phyloP scores from a whole-genome alignment of 495 filamentous ascomycete species.

The Antarctomyces pellizariae region DNA sequence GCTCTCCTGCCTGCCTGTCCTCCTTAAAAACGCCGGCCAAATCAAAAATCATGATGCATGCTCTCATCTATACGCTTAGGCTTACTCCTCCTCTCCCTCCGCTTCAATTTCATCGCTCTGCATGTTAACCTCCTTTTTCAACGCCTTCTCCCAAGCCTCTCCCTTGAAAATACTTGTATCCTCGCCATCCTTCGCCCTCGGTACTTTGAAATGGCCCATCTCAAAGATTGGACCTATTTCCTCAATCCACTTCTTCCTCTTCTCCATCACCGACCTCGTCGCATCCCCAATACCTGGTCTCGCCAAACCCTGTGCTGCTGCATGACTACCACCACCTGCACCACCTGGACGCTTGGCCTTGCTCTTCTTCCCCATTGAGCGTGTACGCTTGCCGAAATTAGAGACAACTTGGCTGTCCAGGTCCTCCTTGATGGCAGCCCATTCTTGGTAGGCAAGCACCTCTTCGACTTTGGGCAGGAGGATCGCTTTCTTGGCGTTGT shows the following conservation, averaged over 20 bases:
- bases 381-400: conserved; percentile 88
- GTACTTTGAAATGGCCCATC: conserved; percentile 19
- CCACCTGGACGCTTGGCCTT: conserved; percentile 64
- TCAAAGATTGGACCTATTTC: conserved; percentile 75
- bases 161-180: conserved; percentile 37
- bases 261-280: conserved; percentile 73
- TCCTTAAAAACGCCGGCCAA: no score
- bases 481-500: conserved; percentile 72
- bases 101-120: no score
- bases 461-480: conserved; percentile 70
- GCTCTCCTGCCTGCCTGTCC: no score
- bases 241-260: conserved; percentile 64
- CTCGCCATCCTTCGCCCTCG: conserved; percentile 14
- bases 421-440: conserved; percentile 87
- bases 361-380: conserved; percentile 80
- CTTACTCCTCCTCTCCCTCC: no score
- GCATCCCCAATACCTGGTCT: conserved; percentile 78
- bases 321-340: conserved; percentile 27
- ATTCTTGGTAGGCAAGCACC: conserved; percentile 86
- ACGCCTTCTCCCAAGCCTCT: conserved; percentile 23
- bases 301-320: conserved; percentile 28
- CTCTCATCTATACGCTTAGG: no score
- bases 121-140: conserved; percentile 51
- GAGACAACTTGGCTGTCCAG: conserved; percentile 87
- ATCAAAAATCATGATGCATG: no score